Evolutionary conservation across 768 basidiomycete species (phyloP).

Genomic region (Hortiboletus campestris): DNA sequence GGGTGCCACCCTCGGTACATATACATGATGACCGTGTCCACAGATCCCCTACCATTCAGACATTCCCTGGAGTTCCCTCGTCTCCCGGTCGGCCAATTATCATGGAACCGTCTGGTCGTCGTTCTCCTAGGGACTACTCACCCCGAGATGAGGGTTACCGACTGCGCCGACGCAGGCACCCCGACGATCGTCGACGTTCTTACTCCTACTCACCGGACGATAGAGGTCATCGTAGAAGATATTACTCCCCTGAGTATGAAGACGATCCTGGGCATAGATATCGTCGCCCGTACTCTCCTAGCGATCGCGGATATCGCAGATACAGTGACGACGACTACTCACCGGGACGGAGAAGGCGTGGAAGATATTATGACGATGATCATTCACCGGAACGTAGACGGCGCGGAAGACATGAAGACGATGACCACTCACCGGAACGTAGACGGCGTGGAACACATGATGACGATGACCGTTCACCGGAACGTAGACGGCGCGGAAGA

Average conservation of each 20-base stretch:
- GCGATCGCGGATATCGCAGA: slow-evolving; percentile 14
- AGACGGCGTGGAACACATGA: not conserved
- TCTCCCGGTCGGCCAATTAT: slow-evolving; percentile 2
- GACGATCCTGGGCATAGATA: slow-evolving; percentile 10
- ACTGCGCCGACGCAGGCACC: not conserved
- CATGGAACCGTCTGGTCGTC: not conserved
- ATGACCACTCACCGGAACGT: slow-evolving; percentile 13
- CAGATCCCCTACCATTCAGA: slow-evolving; percentile 28
- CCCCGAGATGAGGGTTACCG: slow-evolving; percentile 1
- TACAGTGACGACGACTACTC: slow-evolving; percentile 6
- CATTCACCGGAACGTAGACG: slow-evolving; percentile 12
- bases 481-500: slow-evolving; percentile 4
- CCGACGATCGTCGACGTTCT: slow-evolving; percentile 18
- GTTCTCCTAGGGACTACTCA: slow-evolving; percentile 1
- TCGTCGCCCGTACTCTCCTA: slow-evolving; percentile 16
- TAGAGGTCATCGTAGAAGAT: not conserved
- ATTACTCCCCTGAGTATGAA: slow-evolving; percentile 13
- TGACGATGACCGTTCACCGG: slow-evolving; percentile 7
- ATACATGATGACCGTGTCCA: slow-evolving; percentile 7
- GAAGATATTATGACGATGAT: not conserved
- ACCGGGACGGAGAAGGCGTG: slow-evolving; percentile 11
- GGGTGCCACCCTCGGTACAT: slow-evolving; percentile 8
- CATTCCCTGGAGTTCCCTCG: slow-evolving; percentile 11
- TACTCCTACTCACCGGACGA: slow-evolving; percentile 24
- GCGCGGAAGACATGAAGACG: not conserved